Evolutionary conservation across 2,329 filamentous ascomycete species (phyloP).

Genomic region (Didymellaceae sp.): DNA sequence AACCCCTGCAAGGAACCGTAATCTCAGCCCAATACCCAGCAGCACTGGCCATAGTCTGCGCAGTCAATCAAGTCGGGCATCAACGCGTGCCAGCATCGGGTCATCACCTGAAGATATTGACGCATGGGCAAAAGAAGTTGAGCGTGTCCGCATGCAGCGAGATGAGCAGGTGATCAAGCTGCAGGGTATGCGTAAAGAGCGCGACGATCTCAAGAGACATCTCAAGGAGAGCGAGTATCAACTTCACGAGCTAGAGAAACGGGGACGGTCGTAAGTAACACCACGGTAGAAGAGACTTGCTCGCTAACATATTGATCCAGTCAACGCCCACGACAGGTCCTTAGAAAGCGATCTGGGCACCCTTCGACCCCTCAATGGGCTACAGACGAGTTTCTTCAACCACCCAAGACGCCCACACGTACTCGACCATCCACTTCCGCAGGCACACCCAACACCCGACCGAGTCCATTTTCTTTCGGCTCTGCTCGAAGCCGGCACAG

Average conservation of each 20-base stretch:
- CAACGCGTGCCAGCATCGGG: conserved; percentile 27
- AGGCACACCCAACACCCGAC: conserved; percentile 7
- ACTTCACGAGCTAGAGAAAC: conserved; percentile 39
- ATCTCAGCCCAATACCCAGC: conserved; percentile 13
- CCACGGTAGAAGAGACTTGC: too few relatives aligned
- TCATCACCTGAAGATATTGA: conserved; percentile 31
- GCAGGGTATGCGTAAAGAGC: conserved; percentile 40
- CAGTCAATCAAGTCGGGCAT: conserved; percentile 25
- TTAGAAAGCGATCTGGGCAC: conserved; percentile 22
- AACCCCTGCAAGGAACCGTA: conserved; percentile 16
- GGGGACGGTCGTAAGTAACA: conserved; percentile 16
- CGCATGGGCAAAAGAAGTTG: conserved; percentile 43
- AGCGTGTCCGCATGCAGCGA: conserved; percentile 43
- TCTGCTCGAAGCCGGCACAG: conserved; percentile 17
- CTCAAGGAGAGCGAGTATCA: conserved; percentile 43
- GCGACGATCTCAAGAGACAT: conserved; percentile 39
- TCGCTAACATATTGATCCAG: conserved; percentile 1
- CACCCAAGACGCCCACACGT: conserved; percentile 16
- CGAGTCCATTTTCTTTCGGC: conserved; percentile 17
- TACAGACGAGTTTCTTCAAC: conserved; percentile 9
- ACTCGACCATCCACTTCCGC: conserved; percentile 18
- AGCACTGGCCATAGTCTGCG: conserved; percentile 19
- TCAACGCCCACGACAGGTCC: conserved; percentile 25
- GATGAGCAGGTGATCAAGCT: conserved; percentile 43
- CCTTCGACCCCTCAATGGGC: conserved; percentile 11